These are phyloP conservation scores for Tephrocybe sp. DNA, from an alignment of 768 basidiomycete species.

Conservation along the genomic window DNA sequence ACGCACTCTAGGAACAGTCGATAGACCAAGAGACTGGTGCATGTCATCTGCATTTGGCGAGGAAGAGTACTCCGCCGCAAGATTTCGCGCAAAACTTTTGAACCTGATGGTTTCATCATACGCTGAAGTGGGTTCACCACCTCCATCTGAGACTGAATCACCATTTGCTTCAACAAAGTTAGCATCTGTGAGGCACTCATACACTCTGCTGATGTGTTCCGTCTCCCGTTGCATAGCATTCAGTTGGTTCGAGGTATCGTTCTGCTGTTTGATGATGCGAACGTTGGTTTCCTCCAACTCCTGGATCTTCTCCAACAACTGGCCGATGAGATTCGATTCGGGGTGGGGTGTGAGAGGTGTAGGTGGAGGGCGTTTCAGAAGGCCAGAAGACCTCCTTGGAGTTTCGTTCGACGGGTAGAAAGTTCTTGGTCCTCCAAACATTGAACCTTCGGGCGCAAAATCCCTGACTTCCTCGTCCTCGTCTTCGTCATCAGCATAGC, in stretches of 20 bases:
- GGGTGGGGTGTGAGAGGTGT: constrained; percentile 19
- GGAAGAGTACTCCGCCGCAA: constrained; percentile 31
- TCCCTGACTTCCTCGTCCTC: constrained; percentile 38
- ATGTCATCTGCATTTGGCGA: constrained; percentile 10
- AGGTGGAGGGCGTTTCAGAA: constrained; percentile 14
- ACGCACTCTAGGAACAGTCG: constrained; percentile 25
- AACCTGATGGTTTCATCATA: constrained; percentile 41
- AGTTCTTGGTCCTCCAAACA: constrained; percentile 31
- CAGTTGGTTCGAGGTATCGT: constrained; percentile 56
- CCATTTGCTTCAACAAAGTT: constrained; percentile 47
- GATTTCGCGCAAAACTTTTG: constrained; percentile 41
- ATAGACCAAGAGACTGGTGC: constrained; percentile 13
- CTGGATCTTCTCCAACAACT: constrained; percentile 69
- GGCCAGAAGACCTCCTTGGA: constrained; percentile 12
- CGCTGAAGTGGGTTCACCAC: constrained; percentile 22
- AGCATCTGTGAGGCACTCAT: constrained; percentile 62
- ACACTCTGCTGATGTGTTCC: constrained; percentile 64
- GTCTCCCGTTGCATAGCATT: constrained; percentile 72
- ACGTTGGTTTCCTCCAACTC: constrained; percentile 75
- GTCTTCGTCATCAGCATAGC: constrained; percentile 26
- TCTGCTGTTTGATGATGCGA: constrained; percentile 64
- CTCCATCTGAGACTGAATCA: constrained; percentile 25
- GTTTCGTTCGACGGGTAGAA: constrained; percentile 26
- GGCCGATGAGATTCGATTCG: constrained; percentile 61
- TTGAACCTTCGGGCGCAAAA: constrained; percentile 60